Conservation (phyloP, 768 basidiomycete genomes). For the Leucocoprinus birnbaumii region DNA sequence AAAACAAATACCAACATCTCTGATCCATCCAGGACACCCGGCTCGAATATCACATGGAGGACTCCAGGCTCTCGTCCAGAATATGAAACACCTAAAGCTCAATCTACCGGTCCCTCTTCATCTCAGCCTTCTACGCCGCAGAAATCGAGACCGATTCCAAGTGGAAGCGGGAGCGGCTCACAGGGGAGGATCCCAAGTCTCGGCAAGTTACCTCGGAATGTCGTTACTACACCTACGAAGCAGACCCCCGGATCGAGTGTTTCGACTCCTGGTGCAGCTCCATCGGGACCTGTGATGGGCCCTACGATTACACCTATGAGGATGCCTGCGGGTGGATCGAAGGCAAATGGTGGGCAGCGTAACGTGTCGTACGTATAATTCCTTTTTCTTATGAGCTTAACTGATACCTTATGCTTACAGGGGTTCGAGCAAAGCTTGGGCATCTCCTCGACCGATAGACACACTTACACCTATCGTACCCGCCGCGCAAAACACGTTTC, state of each 20-base stretch:
- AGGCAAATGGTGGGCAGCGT: constrained; percentile 27
- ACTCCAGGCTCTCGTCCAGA: no score
- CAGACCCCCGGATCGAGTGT: constrained; percentile 1
- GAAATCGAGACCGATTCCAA: background rate
- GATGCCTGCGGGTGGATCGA: constrained; percentile 28
- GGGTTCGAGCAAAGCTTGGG: constrained; percentile 63
- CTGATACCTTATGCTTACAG: background rate
- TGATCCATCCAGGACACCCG: no score
- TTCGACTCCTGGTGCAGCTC: constrained; percentile 6
- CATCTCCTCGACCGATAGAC: constrained; percentile 44
- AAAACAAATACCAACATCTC: no score
- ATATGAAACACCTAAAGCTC: background rate
- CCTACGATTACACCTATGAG: constrained; percentile 64
- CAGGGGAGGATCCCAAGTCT: background rate
- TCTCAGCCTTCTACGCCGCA: constrained; percentile 2
- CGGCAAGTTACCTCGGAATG: background rate
- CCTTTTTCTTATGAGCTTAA: background rate
- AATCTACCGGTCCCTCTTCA: background rate
- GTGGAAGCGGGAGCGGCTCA: background rate
- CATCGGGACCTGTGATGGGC: constrained; percentile 45
- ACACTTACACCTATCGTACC: constrained; percentile 24
- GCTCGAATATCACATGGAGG: no score
- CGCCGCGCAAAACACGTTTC: background rate
- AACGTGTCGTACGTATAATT: constrained; percentile 45
- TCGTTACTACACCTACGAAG: constrained; percentile 1